These are phyloP conservation scores for Lindgomyces ingoldianus DNA, from an alignment of 495 filamentous ascomycete genomes.

Conservation along the genomic window DNA sequence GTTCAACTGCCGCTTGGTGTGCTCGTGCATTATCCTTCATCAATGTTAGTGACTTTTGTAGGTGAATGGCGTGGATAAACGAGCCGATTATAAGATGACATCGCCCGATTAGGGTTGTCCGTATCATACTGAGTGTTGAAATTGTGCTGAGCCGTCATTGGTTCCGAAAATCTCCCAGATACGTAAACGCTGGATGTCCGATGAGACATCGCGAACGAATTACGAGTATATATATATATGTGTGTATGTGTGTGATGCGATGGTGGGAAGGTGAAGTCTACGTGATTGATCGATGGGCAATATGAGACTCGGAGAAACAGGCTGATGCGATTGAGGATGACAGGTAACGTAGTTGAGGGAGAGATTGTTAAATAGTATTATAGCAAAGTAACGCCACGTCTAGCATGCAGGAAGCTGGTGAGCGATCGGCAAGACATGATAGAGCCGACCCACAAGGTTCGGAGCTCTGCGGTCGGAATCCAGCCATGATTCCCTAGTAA, in stretches of 20 bases:
- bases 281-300: neutral
- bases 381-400: neutral
- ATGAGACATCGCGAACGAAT: slow-evolving; percentile 18
- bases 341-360: neutral
- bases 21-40: slow-evolving; percentile 37
- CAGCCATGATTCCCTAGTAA: neutral
- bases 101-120: slow-evolving; percentile 38
- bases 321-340: neutral
- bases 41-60: neutral
- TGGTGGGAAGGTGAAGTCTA: neutral
- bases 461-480: neutral
- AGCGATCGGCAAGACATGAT: slow-evolving; percentile 11
- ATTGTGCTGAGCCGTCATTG: slow-evolving; percentile 38
- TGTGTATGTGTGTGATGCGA: neutral
- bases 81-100: slow-evolving; percentile 43
- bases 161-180: slow-evolving; percentile 30
- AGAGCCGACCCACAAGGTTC: neutral
- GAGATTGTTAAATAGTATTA: slow-evolving; percentile 14
- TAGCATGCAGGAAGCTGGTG: neutral
- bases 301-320: neutral
- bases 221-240: neutral
- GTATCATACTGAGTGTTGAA: slow-evolving; percentile 41
- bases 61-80: neutral
- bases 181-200: slow-evolving; percentile 34
- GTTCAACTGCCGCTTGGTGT: slow-evolving; percentile 32